Conservation (phyloP, 306 rosid species). For the Crotalaria pallida region DNA sequence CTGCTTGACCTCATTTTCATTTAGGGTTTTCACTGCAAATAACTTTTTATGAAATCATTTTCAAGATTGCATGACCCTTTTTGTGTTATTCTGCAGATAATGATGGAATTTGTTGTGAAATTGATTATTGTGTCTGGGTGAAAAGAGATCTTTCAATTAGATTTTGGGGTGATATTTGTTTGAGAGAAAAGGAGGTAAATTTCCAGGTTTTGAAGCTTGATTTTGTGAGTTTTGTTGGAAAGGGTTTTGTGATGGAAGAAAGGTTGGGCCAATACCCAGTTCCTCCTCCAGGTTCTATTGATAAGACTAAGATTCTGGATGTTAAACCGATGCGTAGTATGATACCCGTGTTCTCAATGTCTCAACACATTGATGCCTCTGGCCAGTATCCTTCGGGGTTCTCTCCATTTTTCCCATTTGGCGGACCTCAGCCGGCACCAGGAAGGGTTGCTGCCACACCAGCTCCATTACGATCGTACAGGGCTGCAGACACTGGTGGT, state of each 20-base stretch:
- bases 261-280: conserved; percentile 34
- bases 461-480: conserved; percentile 20
- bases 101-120: neutral
- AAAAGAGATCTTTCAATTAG: neutral
- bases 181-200: neutral
- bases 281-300: conserved; percentile 42
- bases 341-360: conserved; percentile 44
- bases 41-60: neutral
- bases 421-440: conserved; percentile 30
- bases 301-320: conserved; percentile 53
- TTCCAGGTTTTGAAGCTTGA: neutral
- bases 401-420: conserved; percentile 55
- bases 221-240: conserved; percentile 13
- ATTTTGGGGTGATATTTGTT: neutral
- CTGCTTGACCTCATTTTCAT: conserved; percentile 19
- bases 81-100: conserved; percentile 18
- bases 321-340: conserved; percentile 56
- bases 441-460: conserved; percentile 16
- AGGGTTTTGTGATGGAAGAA: conserved; percentile 44
- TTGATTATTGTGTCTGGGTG: neutral
- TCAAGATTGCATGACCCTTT: conserved; percentile 15
- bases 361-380: conserved; percentile 27
- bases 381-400: conserved; percentile 40
- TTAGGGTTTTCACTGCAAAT: neutral
- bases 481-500: conserved; percentile 20